phyloP scores from a whole-genome alignment of 352 stramenopile genomes.

The Pythium sukuiense region DNA sequence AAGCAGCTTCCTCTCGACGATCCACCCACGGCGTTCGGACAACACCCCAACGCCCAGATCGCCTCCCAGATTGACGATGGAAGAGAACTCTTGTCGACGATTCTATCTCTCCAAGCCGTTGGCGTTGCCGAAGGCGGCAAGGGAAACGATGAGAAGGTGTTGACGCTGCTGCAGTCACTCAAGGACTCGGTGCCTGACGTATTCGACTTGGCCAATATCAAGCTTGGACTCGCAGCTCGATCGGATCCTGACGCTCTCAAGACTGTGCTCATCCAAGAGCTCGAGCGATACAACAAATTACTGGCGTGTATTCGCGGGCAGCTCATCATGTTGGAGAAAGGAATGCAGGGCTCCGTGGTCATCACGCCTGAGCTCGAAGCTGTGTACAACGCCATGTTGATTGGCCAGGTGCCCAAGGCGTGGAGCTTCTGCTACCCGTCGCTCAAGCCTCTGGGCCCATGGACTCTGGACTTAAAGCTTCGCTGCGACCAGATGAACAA shows the following conservation, averaged over 20 bases:
- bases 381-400: slow-evolving; percentile 90
- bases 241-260: slow-evolving; percentile 92
- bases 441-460: slow-evolving; percentile 92
- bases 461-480: slow-evolving; percentile 91
- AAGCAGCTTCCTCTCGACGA: slow-evolving; percentile 88
- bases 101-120: slow-evolving; percentile 89
- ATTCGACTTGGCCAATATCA: slow-evolving; percentile 88
- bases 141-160: slow-evolving; percentile 89
- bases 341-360: slow-evolving; percentile 92
- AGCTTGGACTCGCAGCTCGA: slow-evolving; percentile 58
- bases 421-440: slow-evolving; percentile 95
- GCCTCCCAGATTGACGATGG: slow-evolving; percentile 93
- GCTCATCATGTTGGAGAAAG: slow-evolving; percentile 86
- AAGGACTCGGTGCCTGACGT: slow-evolving; percentile 88
- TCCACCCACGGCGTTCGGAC: slow-evolving; percentile 91
- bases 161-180: slow-evolving; percentile 78
- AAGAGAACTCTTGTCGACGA: slow-evolving; percentile 85
- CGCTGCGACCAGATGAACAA: slow-evolving; percentile 90
- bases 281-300: slow-evolving; percentile 94
- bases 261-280: slow-evolving; percentile 94
- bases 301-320: slow-evolving; percentile 77
- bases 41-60: slow-evolving; percentile 96
- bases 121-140: slow-evolving; percentile 79
- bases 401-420: slow-evolving; percentile 84
- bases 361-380: slow-evolving; percentile 95